phyloP scores from a whole-genome alignment of 1,284 basidiomycete species.

The Ceratobasidium sp. region DNA sequence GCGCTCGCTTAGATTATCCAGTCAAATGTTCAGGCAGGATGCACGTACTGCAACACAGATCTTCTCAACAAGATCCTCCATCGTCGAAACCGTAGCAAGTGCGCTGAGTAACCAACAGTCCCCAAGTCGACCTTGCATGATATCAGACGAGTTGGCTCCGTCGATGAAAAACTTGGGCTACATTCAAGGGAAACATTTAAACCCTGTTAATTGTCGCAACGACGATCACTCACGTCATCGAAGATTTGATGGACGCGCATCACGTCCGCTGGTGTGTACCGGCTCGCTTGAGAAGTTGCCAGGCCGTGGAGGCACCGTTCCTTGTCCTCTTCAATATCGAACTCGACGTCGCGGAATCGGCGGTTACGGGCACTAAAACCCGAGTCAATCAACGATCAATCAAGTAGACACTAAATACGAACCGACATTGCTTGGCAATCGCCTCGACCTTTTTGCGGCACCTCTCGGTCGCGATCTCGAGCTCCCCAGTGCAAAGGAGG shows the following conservation, averaged over 20 bases:
- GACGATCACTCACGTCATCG: constrained; percentile 52
- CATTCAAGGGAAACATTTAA: neutral
- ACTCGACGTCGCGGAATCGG: constrained; percentile 49
- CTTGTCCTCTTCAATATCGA: constrained; percentile 50
- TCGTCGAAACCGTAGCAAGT: constrained; percentile 60
- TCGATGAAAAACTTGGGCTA: constrained; percentile 62
- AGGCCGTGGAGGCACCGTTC: constrained; percentile 49
- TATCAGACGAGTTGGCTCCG: constrained; percentile 58
- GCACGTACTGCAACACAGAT: constrained; percentile 64
- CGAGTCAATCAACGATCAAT: too few relatives aligned
- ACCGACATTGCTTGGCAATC: too few relatives aligned
- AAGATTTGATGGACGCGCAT: constrained; percentile 63
- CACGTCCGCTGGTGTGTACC: constrained; percentile 37
- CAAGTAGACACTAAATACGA: neutral
- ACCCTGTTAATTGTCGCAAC: neutral
- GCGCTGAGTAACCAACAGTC: constrained; percentile 69
- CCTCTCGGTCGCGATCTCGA: too few relatives aligned
- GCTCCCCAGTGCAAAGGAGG: too few relatives aligned
- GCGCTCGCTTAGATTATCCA: constrained; percentile 25
- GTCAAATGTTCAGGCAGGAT: neutral
- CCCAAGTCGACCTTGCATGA: constrained; percentile 62
- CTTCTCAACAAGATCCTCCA: constrained; percentile 63
- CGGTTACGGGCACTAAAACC: constrained; percentile 15
- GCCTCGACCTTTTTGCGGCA: too few relatives aligned
- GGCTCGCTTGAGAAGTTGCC: neutral